Conservation (phyloP, 2,329 filamentous ascomycete species). For the Aspergillus novoparasiticus region DNA sequence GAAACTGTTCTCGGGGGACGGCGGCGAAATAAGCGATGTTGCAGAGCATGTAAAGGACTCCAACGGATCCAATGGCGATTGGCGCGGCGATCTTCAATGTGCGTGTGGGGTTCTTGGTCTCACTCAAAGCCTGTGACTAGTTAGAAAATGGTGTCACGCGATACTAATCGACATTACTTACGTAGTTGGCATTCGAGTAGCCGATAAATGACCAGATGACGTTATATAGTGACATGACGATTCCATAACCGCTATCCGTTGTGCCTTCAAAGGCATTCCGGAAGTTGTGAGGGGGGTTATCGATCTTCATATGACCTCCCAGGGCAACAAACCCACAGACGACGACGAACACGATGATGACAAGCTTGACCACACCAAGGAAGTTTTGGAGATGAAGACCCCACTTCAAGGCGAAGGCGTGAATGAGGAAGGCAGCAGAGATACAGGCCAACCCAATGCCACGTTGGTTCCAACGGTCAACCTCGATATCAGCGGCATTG, state of each 20-base stretch:
- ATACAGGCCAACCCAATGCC: constrained; percentile 52
- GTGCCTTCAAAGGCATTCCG: constrained; percentile 42
- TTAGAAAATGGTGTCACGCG: constrained; percentile 19
- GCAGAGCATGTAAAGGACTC: constrained; percentile 58
- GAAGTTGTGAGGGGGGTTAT: constrained; percentile 40
- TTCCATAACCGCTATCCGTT: constrained; percentile 43
- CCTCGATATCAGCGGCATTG: constrained; percentile 46
- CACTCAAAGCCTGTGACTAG: constrained; percentile 47
- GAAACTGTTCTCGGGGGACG: constrained; percentile 59
- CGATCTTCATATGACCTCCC: constrained; percentile 40
- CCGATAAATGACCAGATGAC: constrained; percentile 65
- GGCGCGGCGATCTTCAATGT: constrained; percentile 62
- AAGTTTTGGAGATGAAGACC: constrained; percentile 54
- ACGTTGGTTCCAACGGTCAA: constrained; percentile 54
- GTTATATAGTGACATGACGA: constrained; percentile 63
- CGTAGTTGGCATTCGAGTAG: constrained; percentile 65
- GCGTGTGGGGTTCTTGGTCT: constrained; percentile 59
- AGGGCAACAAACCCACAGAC: constrained; percentile 46
- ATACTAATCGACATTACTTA: constrained; percentile 31
- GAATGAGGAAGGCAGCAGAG: constrained; percentile 51
- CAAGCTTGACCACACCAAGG: constrained; percentile 53
- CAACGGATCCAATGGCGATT: constrained; percentile 56
- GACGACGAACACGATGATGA: constrained; percentile 53
- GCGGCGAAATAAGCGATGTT: constrained; percentile 64
- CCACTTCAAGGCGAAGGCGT: constrained; percentile 50